Evolutionary conservation across 2,329 filamentous ascomycete genomes (phyloP).

Genomic region (Cordyceps tenuipes): DNA sequence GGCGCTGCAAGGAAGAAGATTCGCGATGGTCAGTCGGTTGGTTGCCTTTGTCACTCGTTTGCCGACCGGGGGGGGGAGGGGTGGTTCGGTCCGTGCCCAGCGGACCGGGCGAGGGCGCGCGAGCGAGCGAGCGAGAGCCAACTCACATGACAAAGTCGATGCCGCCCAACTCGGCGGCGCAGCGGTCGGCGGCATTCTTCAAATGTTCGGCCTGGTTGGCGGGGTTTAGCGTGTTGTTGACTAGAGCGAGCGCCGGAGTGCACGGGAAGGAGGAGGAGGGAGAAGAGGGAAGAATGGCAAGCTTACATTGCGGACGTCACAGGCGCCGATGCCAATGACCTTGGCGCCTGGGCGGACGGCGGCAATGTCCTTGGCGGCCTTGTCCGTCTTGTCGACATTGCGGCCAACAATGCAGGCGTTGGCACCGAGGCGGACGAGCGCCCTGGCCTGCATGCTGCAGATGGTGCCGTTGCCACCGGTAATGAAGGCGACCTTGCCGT

Average conservation of each 20-base stretch:
- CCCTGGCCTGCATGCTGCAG: conserved; percentile 87
- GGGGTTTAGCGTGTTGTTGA: not conserved
- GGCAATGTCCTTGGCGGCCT: conserved; percentile 71
- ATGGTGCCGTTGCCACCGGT: conserved; percentile 92
- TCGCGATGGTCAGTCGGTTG: not conserved
- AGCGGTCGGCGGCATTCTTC: conserved; percentile 66
- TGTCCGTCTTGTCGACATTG: conserved; percentile 79
- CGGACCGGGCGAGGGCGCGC: too few species aligned
- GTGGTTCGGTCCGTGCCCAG: too few species aligned
- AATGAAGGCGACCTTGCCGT: conserved; percentile 84
- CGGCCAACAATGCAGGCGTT: conserved; percentile 92
- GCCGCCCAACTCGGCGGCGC: conserved; percentile 71
- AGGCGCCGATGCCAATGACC: conserved; percentile 76
- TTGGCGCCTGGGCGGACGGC: conserved; percentile 69
- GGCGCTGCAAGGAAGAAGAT: conserved; percentile 47
- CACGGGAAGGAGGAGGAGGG: too few species aligned
- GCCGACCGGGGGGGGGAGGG: too few species aligned
- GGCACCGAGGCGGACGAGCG: conserved; percentile 82
- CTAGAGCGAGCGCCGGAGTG: too few species aligned
- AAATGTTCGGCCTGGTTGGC: conserved; percentile 48
- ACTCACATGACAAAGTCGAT: conserved; percentile 89
- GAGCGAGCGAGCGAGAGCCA: too few species aligned
- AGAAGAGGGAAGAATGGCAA: too few species aligned
- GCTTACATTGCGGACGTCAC: conserved; percentile 64
- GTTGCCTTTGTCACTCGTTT: too few species aligned